These are phyloP conservation scores for Aspergillus glaucus DNA, from an alignment of 2,329 filamentous ascomycete species.

Conservation along the genomic window DNA sequence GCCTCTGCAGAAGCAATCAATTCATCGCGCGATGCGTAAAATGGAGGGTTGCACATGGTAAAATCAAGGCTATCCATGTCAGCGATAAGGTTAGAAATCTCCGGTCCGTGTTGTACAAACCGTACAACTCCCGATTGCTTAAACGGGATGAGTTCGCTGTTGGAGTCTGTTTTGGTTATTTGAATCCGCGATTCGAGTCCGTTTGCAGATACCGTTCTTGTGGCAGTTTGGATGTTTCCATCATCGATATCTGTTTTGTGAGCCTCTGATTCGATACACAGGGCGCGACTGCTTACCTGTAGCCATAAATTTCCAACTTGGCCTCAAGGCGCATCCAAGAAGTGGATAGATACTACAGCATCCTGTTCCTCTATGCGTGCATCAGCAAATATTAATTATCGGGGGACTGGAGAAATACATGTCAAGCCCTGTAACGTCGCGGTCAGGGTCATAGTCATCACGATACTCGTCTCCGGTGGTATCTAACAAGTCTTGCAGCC, in stretches of 20 bases:
- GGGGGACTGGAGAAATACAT: constrained; percentile 44
- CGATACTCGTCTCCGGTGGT: constrained; percentile 49
- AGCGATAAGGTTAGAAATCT: constrained; percentile 1
- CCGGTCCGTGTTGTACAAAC: constrained; percentile 6
- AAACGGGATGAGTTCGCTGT: constrained; percentile 58
- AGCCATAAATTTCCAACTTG: constrained; percentile 65
- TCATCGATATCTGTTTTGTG: constrained; percentile 62
- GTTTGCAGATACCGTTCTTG: constrained; percentile 62
- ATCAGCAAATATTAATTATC: constrained; percentile 9
- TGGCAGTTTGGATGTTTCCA: constrained; percentile 60
- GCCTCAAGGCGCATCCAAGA: constrained; percentile 63
- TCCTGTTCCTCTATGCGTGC: constrained; percentile 61
- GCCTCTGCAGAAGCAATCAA: constrained; percentile 57
- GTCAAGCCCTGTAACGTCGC: constrained; percentile 65
- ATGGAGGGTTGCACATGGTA: constrained; percentile 90
- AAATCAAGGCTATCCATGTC: constrained; percentile 58
- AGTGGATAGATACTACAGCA: constrained; percentile 89
- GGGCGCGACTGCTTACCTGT: constrained; percentile 44
- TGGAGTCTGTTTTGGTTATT: constrained; percentile 50
- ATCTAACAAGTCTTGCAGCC: constrained; percentile 77
- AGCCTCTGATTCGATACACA: constrained; percentile 21
- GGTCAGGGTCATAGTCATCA: constrained; percentile 48
- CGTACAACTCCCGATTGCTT: constrained; percentile 31
- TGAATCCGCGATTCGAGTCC: constrained; percentile 57
- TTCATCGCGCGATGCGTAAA: constrained; percentile 71